phyloP scores from a whole-genome alignment of 176 grass and related monocot species.

The Melocanna baccifera region DNA sequence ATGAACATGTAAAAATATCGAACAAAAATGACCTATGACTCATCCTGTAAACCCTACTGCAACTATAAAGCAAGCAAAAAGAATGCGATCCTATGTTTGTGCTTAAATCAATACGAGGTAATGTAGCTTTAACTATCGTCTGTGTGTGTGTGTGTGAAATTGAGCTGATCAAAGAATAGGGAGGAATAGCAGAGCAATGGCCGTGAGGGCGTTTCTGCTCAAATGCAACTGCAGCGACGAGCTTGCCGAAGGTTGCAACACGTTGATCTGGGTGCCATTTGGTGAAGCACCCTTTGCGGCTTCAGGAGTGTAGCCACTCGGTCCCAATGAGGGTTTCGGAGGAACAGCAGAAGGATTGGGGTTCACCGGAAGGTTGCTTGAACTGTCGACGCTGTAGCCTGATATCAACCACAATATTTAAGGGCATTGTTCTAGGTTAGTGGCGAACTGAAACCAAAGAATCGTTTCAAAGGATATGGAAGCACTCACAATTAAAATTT shows the following conservation, averaged over 20 bases:
- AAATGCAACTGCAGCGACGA: conserved; percentile 10
- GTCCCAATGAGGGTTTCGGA: conserved; percentile 26
- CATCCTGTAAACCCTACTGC: conserved; percentile 19
- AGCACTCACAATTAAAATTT: conserved; percentile 65
- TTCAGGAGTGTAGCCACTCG: conserved; percentile 46
- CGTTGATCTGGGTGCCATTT: conserved; percentile 32
- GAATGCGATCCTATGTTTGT: conserved; percentile 26
- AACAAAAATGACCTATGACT: conserved; percentile 23
- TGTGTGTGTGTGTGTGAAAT: neutral
- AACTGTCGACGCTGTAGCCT: conserved; percentile 48
- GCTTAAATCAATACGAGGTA: conserved; percentile 9
- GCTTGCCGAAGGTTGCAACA: conserved; percentile 16
- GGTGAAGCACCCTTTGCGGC: conserved; percentile 20
- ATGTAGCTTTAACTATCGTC: conserved; percentile 5
- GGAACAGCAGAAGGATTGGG: conserved; percentile 36
- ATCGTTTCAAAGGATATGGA: neutral
- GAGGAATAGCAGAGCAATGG: conserved; percentile 21
- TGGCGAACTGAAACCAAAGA: neutral
- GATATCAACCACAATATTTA: neutral
- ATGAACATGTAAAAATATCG: conserved; percentile 12
- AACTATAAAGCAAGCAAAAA: conserved; percentile 26
- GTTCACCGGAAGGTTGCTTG: conserved; percentile 42
- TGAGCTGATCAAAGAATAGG: conserved; percentile 39
- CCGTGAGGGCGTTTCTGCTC: neutral
- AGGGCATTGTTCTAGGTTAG: neutral